A percentile compares a stretch with the other conserved stretches of the same genome.
phyloP scores from a whole-genome alignment of 2,329 filamentous ascomycete genomes.

The Atkinsonella hypoxylon region DNA sequence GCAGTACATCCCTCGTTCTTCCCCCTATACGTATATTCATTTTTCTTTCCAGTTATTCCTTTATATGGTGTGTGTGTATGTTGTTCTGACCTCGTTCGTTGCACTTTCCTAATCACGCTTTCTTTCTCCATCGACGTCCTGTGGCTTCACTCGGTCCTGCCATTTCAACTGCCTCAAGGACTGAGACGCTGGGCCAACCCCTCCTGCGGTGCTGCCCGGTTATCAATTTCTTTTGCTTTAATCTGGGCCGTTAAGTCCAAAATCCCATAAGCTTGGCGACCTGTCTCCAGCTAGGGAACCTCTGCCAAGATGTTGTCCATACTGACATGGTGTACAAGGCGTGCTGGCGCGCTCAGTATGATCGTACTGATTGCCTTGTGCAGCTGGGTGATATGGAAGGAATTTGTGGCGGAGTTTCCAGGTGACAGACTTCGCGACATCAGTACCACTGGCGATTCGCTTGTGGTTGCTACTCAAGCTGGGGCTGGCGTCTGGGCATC shows the following conservation, averaged over 20 bases:
- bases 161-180: neutral
- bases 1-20: neutral
- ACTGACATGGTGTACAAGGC: constrained; percentile 40
- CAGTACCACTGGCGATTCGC: constrained; percentile 20
- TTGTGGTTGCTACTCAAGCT: constrained; percentile 18
- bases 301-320: constrained; percentile 32
- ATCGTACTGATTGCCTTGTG: constrained; percentile 34
- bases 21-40: neutral
- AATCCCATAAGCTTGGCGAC: no score
- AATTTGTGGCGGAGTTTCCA: constrained; percentile 31
- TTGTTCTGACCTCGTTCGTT: neutral
- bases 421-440: constrained; percentile 31
- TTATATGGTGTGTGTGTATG: no score
- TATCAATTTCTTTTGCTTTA: neutral
- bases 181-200: neutral
- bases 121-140: neutral
- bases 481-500: constrained; percentile 39
- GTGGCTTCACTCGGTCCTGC: neutral
- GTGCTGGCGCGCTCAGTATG: constrained; percentile 44
- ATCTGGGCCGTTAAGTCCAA: neutral
- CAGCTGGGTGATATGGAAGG: constrained; percentile 43
- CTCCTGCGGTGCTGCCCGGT: no score
- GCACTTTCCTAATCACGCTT: no score
- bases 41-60: neutral
- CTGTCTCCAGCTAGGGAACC: no score